Base-by-base conservation (phyloP, 345 rosid genomes). In the Brassica cretica region DNA sequence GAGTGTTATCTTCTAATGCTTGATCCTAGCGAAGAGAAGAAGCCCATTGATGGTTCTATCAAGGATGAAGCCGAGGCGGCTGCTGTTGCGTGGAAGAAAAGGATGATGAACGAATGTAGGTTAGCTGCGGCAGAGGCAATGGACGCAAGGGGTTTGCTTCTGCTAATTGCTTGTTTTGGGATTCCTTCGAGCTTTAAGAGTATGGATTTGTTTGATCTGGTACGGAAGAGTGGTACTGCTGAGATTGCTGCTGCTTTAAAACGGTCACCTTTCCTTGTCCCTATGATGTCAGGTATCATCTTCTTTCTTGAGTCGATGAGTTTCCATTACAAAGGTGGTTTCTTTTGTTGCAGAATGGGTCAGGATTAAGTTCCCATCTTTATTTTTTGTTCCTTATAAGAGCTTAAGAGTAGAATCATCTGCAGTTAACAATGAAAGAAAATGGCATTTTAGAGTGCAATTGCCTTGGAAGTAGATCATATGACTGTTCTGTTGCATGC, bases 71-170 rank as follows among this genome's bases (percentile, higher is more conserved):
- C 92, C 0, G 76, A 82, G 65, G 35, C 72, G 12, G 90, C 86
- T 70, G 92, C 97, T 0, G 9, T 86, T 72, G 76, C 82, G 0
- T 93, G 97, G 97, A 86, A 84, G 81, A 89, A 80, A 82, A 86
- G 97, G 80, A 75, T 91, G 77, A 49, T 85, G 14, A n/a, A 8
- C 56, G 98, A 93, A 77, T 92, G 98, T 39, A 90, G 91, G 64
- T 41, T 89, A 53, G 46, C 73, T 46, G 81, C 58, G 10, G 93
- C 91, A 2, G 60, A 77, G 39, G 81, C 80, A 73, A 65, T 78
- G 67, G 98, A 93, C 77, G 90, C 94, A n/a, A 84, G 86, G 76
- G 97, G 93, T 65, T 85, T 93, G 87, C 88, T 93, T 72, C 79
- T 91, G 19, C 80, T 88, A 1, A 51, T 91, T 61, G 87, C 90